Percentiles rank a stretch among this genome's conserved stretches.
phyloP scores from a whole-genome alignment of 192 early-diverging fungal species.

The Spizellomyces sp. region DNA sequence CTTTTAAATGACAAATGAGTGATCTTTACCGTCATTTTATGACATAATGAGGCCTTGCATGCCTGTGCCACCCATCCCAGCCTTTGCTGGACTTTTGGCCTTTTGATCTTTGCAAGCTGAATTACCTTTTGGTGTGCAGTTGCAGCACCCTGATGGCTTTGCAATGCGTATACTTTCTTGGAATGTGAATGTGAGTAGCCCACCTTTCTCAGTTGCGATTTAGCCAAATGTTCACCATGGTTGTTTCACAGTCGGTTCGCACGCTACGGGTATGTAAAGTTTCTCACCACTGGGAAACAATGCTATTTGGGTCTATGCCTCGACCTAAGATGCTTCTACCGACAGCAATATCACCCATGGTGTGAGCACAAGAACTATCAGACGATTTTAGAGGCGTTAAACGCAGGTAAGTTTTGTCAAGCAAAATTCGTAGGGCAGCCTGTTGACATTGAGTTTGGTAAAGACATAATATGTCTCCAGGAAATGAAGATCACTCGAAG shows the following conservation, averaged over 20 bases:
- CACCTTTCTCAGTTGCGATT: not conserved
- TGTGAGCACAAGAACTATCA: constrained; percentile 21
- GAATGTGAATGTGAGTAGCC: constrained; percentile 48
- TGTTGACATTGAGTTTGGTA: constrained; percentile 2
- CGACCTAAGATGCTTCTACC: not conserved
- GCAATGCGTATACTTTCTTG: constrained; percentile 43
- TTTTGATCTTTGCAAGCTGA: too few species aligned
- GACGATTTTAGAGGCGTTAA: constrained; percentile 18
- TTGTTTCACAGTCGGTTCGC: constrained; percentile 10
- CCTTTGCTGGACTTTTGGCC: too few species aligned
- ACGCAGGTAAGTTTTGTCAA: constrained; percentile 16
- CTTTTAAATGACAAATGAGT: too few species aligned
- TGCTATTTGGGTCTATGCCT: not conserved
- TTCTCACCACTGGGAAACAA: not conserved
- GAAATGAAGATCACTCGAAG: constrained; percentile 71
- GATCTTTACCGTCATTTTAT: too few species aligned
- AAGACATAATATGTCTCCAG: constrained; percentile 75
- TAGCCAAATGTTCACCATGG: not conserved
- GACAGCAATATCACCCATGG: constrained; percentile 35
- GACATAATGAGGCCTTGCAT: too few species aligned
- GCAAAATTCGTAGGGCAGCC: not conserved
- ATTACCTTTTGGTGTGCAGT: too few species aligned
- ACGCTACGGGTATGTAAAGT: constrained; percentile 19
- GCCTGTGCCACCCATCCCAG: too few species aligned
- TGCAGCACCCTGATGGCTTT: too few species aligned